Conservation (phyloP, 2,329 filamentous ascomycete species). For the Chaetomium sp. region DNA sequence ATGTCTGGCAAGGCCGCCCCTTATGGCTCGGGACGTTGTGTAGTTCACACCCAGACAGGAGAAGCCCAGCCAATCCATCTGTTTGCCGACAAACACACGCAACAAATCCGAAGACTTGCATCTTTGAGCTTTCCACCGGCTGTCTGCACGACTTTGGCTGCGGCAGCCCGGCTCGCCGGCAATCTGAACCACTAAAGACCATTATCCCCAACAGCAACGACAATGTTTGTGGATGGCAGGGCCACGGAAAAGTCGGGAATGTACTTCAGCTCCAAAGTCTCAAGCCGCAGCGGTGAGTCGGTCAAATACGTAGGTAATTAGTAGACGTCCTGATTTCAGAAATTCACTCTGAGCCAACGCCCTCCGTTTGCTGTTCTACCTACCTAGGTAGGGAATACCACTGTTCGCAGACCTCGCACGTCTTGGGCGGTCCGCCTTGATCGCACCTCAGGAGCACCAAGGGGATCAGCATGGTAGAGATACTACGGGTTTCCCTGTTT, state of each 20-base stretch:
- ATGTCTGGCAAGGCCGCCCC: no score
- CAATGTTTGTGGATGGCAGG: not conserved
- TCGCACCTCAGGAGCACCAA: not conserved
- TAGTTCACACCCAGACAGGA: no score
- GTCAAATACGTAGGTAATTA: not conserved
- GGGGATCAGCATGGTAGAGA: no score
- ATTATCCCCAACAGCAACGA: not conserved
- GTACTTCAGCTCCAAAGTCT: not conserved
- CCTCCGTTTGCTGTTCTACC: not conserved
- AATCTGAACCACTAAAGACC: not conserved
- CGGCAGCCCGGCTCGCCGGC: not conserved
- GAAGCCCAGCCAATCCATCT: not conserved
- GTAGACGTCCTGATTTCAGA: not conserved
- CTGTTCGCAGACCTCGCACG: not conserved
- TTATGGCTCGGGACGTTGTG: no score
- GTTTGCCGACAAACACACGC: not conserved
- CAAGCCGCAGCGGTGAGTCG: not conserved
- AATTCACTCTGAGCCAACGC: not conserved
- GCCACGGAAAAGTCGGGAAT: not conserved
- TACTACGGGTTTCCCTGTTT: no score
- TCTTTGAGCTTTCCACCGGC: not conserved
- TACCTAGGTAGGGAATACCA: not conserved
- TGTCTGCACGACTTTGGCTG: not conserved
- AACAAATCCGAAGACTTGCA: not conserved
- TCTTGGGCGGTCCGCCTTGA: not conserved